phyloP scores from a whole-genome alignment of 306 rosid genomes.

The Pachyrhizus erosus region DNA sequence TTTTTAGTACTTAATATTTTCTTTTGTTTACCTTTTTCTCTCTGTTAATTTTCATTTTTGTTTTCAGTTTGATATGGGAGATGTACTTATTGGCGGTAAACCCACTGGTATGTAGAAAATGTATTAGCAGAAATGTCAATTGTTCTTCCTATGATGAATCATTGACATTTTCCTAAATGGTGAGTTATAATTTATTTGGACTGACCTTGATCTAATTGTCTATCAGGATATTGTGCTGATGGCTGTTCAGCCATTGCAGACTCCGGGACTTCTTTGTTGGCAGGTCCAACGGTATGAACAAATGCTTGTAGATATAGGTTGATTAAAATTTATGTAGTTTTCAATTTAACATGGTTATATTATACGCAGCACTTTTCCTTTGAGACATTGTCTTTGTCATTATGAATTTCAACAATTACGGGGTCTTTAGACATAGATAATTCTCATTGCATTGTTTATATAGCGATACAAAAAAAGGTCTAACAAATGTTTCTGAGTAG shows the following conservation, averaged over 20 bases:
- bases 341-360: background rate
- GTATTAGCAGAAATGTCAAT: background rate
- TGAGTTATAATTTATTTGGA: conserved; percentile 6
- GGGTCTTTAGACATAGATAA: conserved; percentile 10
- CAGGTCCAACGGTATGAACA: conserved; percentile 87
- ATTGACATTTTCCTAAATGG: background rate
- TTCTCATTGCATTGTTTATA: conserved; percentile 9
- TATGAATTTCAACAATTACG: background rate
- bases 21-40: background rate
- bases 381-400: background rate
- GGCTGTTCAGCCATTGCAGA: conserved; percentile 92
- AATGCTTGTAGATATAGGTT: conserved; percentile 17
- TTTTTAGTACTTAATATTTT: background rate
- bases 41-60: background rate
- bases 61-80: conserved; percentile 82
- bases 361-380: conserved; percentile 1
- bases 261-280: conserved; percentile 93
- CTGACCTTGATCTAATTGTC: conserved; percentile 41
- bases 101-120: conserved; percentile 67
- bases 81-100: conserved; percentile 73
- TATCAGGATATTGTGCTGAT: conserved; percentile 72
- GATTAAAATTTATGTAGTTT: background rate
- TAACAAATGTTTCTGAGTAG: conserved; percentile 14
- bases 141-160: conserved; percentile 22
- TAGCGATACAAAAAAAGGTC: background rate